These are phyloP conservation scores for Phyllachora maydis DNA, from an alignment of 2,329 filamentous ascomycete species.

Conservation along the genomic window DNA sequence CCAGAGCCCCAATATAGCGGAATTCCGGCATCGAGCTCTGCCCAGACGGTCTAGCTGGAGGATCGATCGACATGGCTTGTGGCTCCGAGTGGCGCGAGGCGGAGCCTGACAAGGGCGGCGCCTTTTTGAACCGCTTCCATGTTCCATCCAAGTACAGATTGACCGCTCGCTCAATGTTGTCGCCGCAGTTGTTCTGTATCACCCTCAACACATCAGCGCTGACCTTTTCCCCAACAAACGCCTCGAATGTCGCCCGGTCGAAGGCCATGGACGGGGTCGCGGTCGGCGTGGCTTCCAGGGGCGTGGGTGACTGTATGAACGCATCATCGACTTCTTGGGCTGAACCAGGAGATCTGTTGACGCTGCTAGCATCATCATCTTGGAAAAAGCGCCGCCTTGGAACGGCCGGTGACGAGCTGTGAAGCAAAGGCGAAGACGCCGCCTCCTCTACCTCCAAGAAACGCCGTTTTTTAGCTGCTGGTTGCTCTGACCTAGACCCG, in stretches of 20 bases:
- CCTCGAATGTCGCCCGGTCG: constrained; percentile 34
- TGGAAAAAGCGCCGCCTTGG: constrained; percentile 1
- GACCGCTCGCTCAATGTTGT: constrained; percentile 39
- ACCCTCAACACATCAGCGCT: constrained; percentile 21
- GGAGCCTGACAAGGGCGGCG: too few relatives aligned
- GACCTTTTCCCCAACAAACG: constrained; percentile 37
- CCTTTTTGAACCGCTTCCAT: constrained; percentile 29
- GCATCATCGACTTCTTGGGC: constrained; percentile 4
- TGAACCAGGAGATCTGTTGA: constrained; percentile 1
- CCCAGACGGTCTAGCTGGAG: too few relatives aligned
- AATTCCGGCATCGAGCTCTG: constrained; percentile 15
- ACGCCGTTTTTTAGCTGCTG: constrained; percentile 23
- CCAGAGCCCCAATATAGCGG: constrained; percentile 80
- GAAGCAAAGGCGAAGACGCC: constrained; percentile 2
- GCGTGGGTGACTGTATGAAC: constrained; percentile 3
- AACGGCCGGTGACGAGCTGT: constrained; percentile 1
- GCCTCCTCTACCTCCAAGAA: constrained; percentile 16
- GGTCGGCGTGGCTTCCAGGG: constrained; percentile 4
- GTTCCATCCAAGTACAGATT: constrained; percentile 54
- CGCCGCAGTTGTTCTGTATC: constrained; percentile 31
- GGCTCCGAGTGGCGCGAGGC: too few relatives aligned
- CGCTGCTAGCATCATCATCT: background rate
- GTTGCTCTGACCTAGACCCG: constrained; percentile 13
- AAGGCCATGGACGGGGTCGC: constrained; percentile 19
- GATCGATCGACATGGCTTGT: too few relatives aligned